Evolutionary conservation across 1,284 basidiomycete species (phyloP).

Genomic region (Papiliotrema nemorosa): DNA sequence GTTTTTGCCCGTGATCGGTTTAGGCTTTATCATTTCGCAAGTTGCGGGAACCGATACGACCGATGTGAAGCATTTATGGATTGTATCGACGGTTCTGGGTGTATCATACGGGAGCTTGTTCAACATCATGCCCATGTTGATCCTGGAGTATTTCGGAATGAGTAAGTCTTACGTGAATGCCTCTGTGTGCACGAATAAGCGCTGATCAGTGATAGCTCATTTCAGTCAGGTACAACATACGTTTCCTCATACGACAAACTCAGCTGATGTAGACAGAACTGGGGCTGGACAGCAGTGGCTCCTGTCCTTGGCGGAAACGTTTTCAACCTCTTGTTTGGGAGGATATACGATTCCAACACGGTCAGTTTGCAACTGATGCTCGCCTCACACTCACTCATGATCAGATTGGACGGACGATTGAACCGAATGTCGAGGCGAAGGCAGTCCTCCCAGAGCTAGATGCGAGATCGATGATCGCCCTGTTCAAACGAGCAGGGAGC

Average conservation of each 20-base stretch:
- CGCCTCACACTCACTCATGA: background rate
- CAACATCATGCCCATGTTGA: conserved; percentile 69
- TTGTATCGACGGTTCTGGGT: conserved; percentile 67
- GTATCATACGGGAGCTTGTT: conserved; percentile 75
- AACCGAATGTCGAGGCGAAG: background rate
- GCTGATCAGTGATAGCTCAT: conserved; percentile 9
- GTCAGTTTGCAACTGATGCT: conserved; percentile 17
- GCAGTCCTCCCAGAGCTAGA: background rate
- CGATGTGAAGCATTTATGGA: conserved; percentile 64
- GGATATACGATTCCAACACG: conserved; percentile 69
- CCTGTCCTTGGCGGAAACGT: conserved; percentile 78
- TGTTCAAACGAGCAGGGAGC: conserved; percentile 2
- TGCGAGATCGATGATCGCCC: background rate
- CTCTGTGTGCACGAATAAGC: no score
- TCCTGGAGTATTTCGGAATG: conserved; percentile 83
- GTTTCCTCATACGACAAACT: background rate
- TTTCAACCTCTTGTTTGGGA: conserved; percentile 78
- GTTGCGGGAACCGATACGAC: conserved; percentile 59
- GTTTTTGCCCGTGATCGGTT: conserved; percentile 64
- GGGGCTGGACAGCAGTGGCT: conserved; percentile 71
- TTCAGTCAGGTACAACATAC: conserved; percentile 14
- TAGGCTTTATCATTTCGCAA: conserved; percentile 68
- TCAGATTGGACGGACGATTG: conserved; percentile 6
- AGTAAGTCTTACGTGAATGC: conserved; percentile 49
- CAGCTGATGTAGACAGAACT: conserved; percentile 68